phyloP scores from a whole-genome alignment of 2,329 filamentous ascomycete species.

The Aspergillus chevalieri region DNA sequence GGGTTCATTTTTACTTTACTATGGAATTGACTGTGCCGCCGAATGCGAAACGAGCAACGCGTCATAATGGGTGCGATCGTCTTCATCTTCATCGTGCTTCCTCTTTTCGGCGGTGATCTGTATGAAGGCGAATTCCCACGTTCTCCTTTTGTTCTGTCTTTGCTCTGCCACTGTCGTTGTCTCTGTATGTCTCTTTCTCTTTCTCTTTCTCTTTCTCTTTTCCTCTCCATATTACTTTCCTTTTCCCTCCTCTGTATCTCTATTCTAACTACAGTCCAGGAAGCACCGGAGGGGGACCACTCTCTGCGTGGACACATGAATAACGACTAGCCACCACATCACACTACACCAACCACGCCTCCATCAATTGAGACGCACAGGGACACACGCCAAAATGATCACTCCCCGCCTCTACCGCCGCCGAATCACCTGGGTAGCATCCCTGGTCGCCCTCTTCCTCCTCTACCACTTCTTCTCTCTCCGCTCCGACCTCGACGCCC shows the following conservation, averaged over 20 bases:
- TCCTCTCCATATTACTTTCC: neutral
- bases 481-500: conserved; percentile 56
- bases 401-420: conserved; percentile 34
- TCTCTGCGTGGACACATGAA: neutral
- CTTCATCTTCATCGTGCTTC: conserved; percentile 5
- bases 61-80: conserved; percentile 4
- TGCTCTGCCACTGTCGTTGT: neutral
- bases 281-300: too few relatives aligned
- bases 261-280: too few relatives aligned
- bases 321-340: neutral
- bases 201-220: neutral
- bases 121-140: too few relatives aligned
- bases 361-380: neutral
- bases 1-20: neutral
- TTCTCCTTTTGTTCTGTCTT: neutral
- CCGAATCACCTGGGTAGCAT: conserved; percentile 44
- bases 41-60: neutral
- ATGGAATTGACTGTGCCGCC: too few relatives aligned
- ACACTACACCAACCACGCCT: too few relatives aligned
- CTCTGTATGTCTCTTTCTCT: conserved; percentile 2
- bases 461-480: conserved; percentile 53
- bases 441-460: conserved; percentile 53
- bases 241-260: neutral
- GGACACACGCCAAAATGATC: conserved; percentile 26
- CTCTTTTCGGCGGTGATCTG: neutral